Evolutionary conservation across 345 rosid species (phyloP).

Genomic region (Boechera retrofracta): DNA sequence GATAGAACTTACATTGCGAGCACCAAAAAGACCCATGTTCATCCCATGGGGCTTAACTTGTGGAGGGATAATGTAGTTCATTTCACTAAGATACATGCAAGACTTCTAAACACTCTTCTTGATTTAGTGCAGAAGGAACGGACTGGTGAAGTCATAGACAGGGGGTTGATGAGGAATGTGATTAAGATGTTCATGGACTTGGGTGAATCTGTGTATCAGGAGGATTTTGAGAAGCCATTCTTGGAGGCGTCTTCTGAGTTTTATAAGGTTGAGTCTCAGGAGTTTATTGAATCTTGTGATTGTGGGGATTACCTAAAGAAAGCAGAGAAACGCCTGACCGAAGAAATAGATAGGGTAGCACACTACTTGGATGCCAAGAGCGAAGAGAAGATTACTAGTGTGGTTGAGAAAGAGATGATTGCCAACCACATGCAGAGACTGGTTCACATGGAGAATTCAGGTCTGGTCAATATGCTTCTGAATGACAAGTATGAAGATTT

Average conservation of each 20-base stretch:
- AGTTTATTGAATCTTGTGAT: slow-evolving; percentile 88
- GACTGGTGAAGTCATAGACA: slow-evolving; percentile 88
- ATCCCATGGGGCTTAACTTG: slow-evolving; percentile 85
- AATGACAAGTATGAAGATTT: slow-evolving; percentile 90
- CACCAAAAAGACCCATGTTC: slow-evolving; percentile 83
- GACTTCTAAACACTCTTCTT: slow-evolving; percentile 82
- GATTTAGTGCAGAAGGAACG: slow-evolving; percentile 83
- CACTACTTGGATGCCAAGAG: slow-evolving; percentile 92
- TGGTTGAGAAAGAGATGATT: slow-evolving; percentile 98
- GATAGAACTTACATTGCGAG: slow-evolving; percentile 90
- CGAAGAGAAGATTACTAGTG: slow-evolving; percentile 87
- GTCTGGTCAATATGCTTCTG: slow-evolving; percentile 91
- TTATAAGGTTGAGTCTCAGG: slow-evolving; percentile 88
- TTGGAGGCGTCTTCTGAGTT: slow-evolving; percentile 92
- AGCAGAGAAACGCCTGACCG: slow-evolving; percentile 89
- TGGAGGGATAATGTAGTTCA: slow-evolving; percentile 92
- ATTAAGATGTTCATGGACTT: slow-evolving; percentile 96
- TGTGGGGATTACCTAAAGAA: slow-evolving; percentile 95
- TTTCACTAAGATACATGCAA: slow-evolving; percentile 70
- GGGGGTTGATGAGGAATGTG: slow-evolving; percentile 91
- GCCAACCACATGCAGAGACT: slow-evolving; percentile 96
- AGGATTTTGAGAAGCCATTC: slow-evolving; percentile 93
- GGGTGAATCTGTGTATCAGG: slow-evolving; percentile 92
- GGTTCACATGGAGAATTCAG: slow-evolving; percentile 98
- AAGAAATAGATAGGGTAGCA: slow-evolving; percentile 93